Base-by-base conservation (phyloP, 495 filamentous ascomycete species). In the Aspergillus cristatus region DNA sequence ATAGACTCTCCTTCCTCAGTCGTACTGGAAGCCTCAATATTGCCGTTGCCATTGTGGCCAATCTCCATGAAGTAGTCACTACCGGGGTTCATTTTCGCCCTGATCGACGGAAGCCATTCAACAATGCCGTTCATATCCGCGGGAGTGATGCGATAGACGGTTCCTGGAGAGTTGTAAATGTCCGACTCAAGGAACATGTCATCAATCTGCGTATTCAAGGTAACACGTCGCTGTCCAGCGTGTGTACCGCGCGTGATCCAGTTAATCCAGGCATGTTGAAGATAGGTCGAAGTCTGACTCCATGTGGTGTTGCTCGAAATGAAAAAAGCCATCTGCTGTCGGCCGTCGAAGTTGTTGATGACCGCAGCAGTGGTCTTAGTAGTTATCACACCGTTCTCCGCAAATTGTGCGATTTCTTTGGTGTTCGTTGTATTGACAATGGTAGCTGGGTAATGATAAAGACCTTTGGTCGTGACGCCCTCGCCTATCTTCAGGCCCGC, bases 291-390 rank as follows among this genome's bases (percentile, higher is more conserved):
- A 7, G 73, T 64, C 11, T 60, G 49, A 41, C 69, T 68, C 75
- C 76, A 79, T 37, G 63, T 66, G 6, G 71, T 70, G 25, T 72
- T 72, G 40, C 71, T 74, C 13, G 50, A 47, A 28, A 72, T 67
- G 57, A 77, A 78, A 57, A 75, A 78, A 0, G 67, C 75, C 75
- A 79, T 76, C 52, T 81, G 72, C 55, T 79, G 60, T 33, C 75
- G 63, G 17, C 70, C 70, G 32, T 54, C 53, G 39, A 78, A 70
- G 42, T 69, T 63, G 55, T 78, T 81, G 55, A 81, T 78, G 28
- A 81, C 71, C 10, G 63, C 76, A 34, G 76, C 76, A n/a, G 61
- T 69, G 32, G 54, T 45, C 18, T 60, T 50, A 17, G 34, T 37
- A 6, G 36, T 2, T 17, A 37, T 35, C 14, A 48, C 53, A 1